These are phyloP conservation scores for Leccinum fuscescens DNA, from an alignment of 1,284 basidiomycete species.

Conservation along the genomic window DNA sequence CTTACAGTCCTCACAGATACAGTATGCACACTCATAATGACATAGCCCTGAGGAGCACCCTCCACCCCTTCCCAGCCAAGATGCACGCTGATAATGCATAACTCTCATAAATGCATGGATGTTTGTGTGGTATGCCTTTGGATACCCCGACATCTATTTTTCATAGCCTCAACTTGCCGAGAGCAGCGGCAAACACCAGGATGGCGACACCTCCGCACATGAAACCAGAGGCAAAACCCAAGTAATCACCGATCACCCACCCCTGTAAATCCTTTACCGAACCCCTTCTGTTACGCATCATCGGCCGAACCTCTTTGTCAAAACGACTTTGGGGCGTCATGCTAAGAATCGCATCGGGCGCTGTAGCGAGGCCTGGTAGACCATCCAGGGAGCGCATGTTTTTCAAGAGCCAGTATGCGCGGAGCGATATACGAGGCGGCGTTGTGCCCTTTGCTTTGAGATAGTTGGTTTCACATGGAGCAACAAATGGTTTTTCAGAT, in stretches of 20 bases:
- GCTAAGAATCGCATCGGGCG: conserved; percentile 20
- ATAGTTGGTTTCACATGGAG: conserved; percentile 5
- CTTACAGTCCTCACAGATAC: background rate
- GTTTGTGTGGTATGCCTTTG: background rate
- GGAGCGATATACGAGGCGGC: conserved; percentile 37
- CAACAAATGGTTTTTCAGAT: background rate
- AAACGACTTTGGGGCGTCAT: conserved; percentile 15
- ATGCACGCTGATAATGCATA: background rate
- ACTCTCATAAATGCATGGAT: background rate
- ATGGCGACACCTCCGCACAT: conserved; percentile 8
- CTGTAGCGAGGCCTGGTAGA: conserved; percentile 37
- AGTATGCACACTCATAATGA: background rate
- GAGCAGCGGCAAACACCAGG: conserved; percentile 8
- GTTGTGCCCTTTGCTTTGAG: conserved; percentile 4
- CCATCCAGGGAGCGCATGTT: conserved; percentile 52
- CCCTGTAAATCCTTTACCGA: background rate
- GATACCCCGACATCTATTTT: background rate
- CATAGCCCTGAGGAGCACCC: background rate
- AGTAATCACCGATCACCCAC: conserved; percentile 8
- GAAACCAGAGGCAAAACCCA: conserved; percentile 18
- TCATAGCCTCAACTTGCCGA: conserved; percentile 11
- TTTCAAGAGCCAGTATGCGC: conserved; percentile 43
- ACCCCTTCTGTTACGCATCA: background rate
- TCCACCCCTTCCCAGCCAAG: background rate
- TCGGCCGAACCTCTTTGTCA: conserved; percentile 17